Percentiles rank a stretch among this genome's conserved stretches.
Evolutionary conservation across 2,329 filamentous ascomycete genomes (phyloP).

Genomic region (Aspergillus sp.): DNA sequence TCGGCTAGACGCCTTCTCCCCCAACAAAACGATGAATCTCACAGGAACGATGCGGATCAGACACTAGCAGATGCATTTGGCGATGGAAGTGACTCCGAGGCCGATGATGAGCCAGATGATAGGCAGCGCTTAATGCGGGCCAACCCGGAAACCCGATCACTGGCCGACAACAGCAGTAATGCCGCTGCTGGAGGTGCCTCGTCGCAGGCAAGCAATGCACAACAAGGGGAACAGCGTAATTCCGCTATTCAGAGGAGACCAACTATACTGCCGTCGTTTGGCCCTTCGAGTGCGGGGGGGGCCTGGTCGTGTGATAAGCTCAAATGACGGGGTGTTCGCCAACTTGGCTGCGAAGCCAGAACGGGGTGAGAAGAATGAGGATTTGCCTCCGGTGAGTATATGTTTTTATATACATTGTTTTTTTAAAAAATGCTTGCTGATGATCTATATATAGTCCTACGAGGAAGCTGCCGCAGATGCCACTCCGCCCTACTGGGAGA

Average conservation of each 20-base stretch:
- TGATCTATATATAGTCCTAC: slow-evolving; percentile 65
- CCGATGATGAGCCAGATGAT: slow-evolving; percentile 69
- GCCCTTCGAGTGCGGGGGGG: slow-evolving; percentile 32
- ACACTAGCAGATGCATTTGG: slow-evolving; percentile 93
- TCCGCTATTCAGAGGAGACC: slow-evolving; percentile 41
- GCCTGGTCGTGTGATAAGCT: slow-evolving; percentile 57
- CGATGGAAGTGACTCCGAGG: slow-evolving; percentile 67
- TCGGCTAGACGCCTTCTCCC: slow-evolving; percentile 47
- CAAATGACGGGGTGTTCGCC: slow-evolving; percentile 92
- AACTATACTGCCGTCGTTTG: slow-evolving; percentile 52
- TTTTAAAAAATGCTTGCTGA: slow-evolving; percentile 13
- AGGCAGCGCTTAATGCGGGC: slow-evolving; percentile 80
- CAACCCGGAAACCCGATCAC: slow-evolving; percentile 35
- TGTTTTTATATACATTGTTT: neutral
- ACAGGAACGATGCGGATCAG: slow-evolving; percentile 60
- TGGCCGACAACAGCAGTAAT: slow-evolving; percentile 24
- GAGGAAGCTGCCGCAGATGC: slow-evolving; percentile 97
- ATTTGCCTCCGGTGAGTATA: slow-evolving; percentile 79
- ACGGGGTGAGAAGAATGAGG: slow-evolving; percentile 74
- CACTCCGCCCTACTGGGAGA: slow-evolving; percentile 98
- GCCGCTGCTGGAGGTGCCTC: slow-evolving; percentile 16
- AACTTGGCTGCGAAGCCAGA: slow-evolving; percentile 91
- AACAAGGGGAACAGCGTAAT: slow-evolving; percentile 11
- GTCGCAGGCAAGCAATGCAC: slow-evolving; percentile 15
- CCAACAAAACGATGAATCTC: slow-evolving; percentile 41